A percentile compares a stretch with the other conserved stretches of the same genome.
These are phyloP conservation scores for Plantago elongata DNA, from an alignment of 257 asterid genomes.

Conservation along the genomic window DNA sequence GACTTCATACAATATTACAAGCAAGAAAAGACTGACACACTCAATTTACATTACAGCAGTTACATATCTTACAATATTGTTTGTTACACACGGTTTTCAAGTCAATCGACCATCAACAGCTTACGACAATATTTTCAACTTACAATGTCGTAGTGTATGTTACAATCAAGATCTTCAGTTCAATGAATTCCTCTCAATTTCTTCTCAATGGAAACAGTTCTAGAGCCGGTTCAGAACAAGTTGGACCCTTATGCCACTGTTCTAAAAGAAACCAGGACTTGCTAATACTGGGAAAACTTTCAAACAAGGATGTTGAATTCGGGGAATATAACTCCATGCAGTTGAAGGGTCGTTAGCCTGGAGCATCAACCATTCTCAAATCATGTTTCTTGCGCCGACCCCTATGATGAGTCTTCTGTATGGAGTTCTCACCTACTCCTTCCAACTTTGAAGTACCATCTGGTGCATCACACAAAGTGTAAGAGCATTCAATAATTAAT, in stretches of 20 bases:
- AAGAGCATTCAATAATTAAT: conserved; percentile 4
- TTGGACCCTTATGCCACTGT: not conserved
- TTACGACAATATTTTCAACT: too few relatives aligned
- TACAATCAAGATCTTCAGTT: not conserved
- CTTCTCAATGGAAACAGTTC: not conserved
- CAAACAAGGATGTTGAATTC: not conserved
- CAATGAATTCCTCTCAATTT: not conserved
- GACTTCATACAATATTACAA: too few relatives aligned
- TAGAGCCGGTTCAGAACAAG: not conserved
- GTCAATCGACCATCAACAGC: too few relatives aligned
- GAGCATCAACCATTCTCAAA: conserved; percentile 51
- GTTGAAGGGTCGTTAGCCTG: conserved; percentile 14
- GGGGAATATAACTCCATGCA: not conserved
- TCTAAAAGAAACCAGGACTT: not conserved
- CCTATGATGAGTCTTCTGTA: conserved; percentile 86
- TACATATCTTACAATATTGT: conserved; percentile 19
- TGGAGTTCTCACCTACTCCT: conserved; percentile 65
- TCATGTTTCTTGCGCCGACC: conserved; percentile 86
- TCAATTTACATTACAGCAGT: too few relatives aligned
- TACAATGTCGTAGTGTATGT: not conserved
- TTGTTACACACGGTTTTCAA: not conserved
- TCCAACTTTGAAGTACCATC: conserved; percentile 50
- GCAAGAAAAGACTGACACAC: too few relatives aligned
- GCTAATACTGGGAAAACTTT: not conserved
- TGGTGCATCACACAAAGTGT: conserved; percentile 21